Evolutionary conservation across 805 yeast species (phyloP).

Genomic region (Cyberlindnera subsufficiens): DNA sequence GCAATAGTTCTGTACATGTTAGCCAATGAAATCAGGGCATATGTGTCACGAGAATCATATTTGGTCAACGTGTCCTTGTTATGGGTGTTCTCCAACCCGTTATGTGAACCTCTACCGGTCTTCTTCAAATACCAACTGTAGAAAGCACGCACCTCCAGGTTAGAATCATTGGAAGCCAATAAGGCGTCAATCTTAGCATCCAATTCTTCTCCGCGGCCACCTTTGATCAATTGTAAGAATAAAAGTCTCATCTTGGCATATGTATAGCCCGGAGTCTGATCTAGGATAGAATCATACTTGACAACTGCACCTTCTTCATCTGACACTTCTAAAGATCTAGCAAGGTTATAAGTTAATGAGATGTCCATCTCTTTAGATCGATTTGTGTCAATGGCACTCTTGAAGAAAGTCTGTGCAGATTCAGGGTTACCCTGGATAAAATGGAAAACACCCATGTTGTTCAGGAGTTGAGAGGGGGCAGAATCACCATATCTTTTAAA

Average conservation of each 20-base stretch:
- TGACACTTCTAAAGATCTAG: conserved; percentile 60
- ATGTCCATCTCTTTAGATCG: conserved; percentile 29
- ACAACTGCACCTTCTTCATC: conserved; percentile 22
- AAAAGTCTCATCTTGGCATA: conserved; percentile 71
- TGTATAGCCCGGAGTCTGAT: conserved; percentile 59
- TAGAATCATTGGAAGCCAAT: conserved; percentile 46
- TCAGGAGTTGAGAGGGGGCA: conserved; percentile 56
- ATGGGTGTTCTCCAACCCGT: conserved; percentile 65
- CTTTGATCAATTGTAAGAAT: conserved; percentile 49
- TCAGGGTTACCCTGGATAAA: conserved; percentile 57
- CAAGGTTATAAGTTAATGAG: conserved; percentile 65
- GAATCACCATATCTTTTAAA: conserved; percentile 26
- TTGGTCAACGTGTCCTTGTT: conserved; percentile 81
- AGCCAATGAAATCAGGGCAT: conserved; percentile 85
- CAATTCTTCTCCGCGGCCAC: conserved; percentile 33
- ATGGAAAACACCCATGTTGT: conserved; percentile 81
- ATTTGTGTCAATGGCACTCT: conserved; percentile 41
- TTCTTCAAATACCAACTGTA: conserved; percentile 82
- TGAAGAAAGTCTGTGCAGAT: conserved; percentile 52
- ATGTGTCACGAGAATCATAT: conserved; percentile 80
- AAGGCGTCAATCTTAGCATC: conserved; percentile 50
- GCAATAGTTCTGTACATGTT: conserved; percentile 82
- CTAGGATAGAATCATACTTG: conserved; percentile 50
- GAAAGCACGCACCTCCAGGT: conserved; percentile 82
- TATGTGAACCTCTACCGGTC: conserved; percentile 39